Base-by-base conservation (phyloP, 768 basidiomycete species). In the Lactarius psammicola region DNA sequence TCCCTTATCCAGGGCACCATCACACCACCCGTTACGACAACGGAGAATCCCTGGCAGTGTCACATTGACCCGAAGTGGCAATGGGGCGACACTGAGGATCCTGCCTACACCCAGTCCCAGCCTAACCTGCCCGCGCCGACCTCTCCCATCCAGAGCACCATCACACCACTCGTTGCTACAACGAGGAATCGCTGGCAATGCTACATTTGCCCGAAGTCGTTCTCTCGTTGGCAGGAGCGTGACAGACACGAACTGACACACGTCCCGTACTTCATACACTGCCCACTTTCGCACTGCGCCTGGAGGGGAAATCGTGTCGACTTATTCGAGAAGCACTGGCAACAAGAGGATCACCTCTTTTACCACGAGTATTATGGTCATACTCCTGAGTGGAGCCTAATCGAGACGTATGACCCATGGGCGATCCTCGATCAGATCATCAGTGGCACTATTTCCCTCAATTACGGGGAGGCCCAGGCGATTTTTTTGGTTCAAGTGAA, bases 251-350 rank as follows among this genome's bases (percentile, higher is more conserved):
- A 40, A 11, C 7, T 5, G 18, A 18, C 7, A 5, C 51, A 64
- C 10, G 11, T 64, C 23, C 64, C 64, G 3, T 31, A 40, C n/a
- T 64, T 38, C 1, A 5, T 64, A 0, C 33, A 13, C 7, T 64
- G 64, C 4, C 51, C 58, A 15, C 18, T 26, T 26, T 18, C 13
- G 1, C 4, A 17, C 13, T 59, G 58, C 20, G 2, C 1, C 0
- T 64, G 64, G 64, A 59, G 64, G 38, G 64, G 64, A 2, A 15
- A 33, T 10, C 58, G 53, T 4, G 1, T 10, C 7, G 58, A 28
- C 23, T 31, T 42, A 15, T 34, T 64, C 10, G 6, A 34, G 3
- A 59, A 10, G 3, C 64, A 64, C 58, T 18, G 40, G 38, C 5
- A 13, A 4, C 5, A 44, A 3, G 6, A 10, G 3, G 23, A 49